A percentile compares a stretch with the other conserved stretches of the same genome.
Evolutionary conservation across 1,139 yeast genomes (phyloP).

Genomic region (Suhomyces anneliseae): DNA sequence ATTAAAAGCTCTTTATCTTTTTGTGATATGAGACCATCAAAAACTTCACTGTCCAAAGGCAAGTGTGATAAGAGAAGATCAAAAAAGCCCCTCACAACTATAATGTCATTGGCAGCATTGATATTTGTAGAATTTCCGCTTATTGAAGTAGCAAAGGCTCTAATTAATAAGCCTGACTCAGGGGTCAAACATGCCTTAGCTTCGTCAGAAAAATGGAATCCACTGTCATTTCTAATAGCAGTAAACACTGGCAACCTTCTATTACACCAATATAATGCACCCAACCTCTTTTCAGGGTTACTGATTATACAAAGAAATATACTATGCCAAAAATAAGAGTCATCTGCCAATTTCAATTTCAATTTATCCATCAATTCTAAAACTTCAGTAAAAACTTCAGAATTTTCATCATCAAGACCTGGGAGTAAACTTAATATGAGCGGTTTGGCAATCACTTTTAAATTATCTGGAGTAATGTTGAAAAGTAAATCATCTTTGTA

Average conservation of each 20-base stretch:
- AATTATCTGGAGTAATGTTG: constrained; percentile 46
- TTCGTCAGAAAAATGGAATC: constrained; percentile 44
- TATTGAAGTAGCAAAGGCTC: constrained; percentile 73
- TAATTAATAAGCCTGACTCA: constrained; percentile 72
- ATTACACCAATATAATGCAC: constrained; percentile 78
- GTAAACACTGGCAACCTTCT: constrained; percentile 60
- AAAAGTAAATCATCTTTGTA: constrained; percentile 54
- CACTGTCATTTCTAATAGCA: constrained; percentile 16
- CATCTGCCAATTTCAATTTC: constrained; percentile 60
- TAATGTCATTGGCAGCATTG: constrained; percentile 47
- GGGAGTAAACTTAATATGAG: constrained; percentile 74
- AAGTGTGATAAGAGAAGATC: constrained; percentile 72
- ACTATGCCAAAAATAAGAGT: constrained; percentile 83
- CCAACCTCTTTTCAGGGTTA: constrained; percentile 76
- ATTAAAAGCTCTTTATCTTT: constrained; percentile 61
- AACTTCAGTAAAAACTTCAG: constrained; percentile 71
- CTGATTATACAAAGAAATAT: constrained; percentile 73
- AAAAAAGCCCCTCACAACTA: constrained; percentile 86
- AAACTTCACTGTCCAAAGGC: constrained; percentile 61
- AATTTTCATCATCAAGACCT: constrained; percentile 88
- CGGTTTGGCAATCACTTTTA: constrained; percentile 63
- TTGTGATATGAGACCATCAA: constrained; percentile 46
- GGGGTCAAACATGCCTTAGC: constrained; percentile 66
- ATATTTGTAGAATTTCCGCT: constrained; percentile 43
- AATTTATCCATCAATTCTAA: constrained; percentile 61